Evolutionary conservation across 2,329 filamentous ascomycete species (phyloP).

Genomic region (Mariannaea sp.): DNA sequence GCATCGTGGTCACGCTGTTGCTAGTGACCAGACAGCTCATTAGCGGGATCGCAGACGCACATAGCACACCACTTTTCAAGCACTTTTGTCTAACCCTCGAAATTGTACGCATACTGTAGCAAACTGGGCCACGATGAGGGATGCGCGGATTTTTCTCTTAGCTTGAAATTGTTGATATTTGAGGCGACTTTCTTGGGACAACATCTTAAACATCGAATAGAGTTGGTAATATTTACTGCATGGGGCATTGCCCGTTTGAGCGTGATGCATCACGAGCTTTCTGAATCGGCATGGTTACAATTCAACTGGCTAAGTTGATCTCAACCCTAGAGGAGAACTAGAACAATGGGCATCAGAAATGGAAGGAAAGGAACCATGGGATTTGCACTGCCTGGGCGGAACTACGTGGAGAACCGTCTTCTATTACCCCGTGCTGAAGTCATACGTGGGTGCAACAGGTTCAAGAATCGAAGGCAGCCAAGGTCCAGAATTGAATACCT

Average conservation of each 20-base stretch:
- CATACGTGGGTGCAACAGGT: too few species aligned
- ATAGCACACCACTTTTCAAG: constrained; percentile 4
- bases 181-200: too few species aligned
- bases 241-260: not conserved
- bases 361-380: not conserved
- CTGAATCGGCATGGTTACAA: not conserved
- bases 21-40: not conserved
- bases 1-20: constrained; percentile 15
- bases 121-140: not conserved
- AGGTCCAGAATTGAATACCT: too few species aligned
- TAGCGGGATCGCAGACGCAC: not conserved
- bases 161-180: constrained; percentile 1
- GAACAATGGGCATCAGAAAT: not conserved
- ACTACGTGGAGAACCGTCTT: not conserved
- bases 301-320: not conserved
- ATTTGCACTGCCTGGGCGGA: not conserved
- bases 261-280: not conserved
- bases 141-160: not conserved
- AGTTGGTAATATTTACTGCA: not conserved
- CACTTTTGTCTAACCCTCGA: not conserved
- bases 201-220: too few species aligned
- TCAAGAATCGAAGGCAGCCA: not conserved
- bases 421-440: too few species aligned
- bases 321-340: not conserved
- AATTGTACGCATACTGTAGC: constrained; percentile 6